Percentiles rank a stretch among this genome's conserved stretches.
These are phyloP conservation scores for Stellera chamaejasme DNA, from an alignment of 345 rosid species.

Conservation along the genomic window DNA sequence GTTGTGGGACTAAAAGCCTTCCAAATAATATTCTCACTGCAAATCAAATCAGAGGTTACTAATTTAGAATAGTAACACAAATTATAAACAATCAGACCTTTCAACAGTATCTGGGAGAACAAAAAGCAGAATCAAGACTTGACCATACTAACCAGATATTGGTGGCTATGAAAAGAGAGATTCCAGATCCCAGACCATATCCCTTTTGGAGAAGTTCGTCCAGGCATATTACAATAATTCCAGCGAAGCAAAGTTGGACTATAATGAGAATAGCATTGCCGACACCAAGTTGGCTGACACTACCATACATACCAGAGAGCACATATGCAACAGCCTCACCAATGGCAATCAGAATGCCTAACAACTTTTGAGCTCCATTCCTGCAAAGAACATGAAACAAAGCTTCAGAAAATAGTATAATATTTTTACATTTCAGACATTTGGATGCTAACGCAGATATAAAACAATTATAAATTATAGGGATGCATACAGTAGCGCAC, in stretches of 20 bases:
- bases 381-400: constrained; percentile 19
- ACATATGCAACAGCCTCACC: constrained; percentile 63
- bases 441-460: background rate
- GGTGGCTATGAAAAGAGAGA: constrained; percentile 64
- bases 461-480: background rate
- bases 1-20: constrained; percentile 73
- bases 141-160: constrained; percentile 45
- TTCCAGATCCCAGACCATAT: constrained; percentile 61
- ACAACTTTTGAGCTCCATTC: constrained; percentile 62
- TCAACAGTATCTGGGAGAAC: no score
- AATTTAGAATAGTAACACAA: background rate
- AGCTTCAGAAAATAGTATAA: background rate
- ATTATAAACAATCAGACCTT: no score
- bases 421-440: no score
- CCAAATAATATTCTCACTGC: constrained; percentile 72
- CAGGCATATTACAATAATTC: constrained; percentile 53
- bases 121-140: background rate
- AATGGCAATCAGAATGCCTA: constrained; percentile 58
- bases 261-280: constrained; percentile 52
- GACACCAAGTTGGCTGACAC: constrained; percentile 52
- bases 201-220: constrained; percentile 66
- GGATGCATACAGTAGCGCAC: constrained; percentile 49
- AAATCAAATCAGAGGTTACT: background rate
- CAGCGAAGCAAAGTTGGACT: constrained; percentile 40
- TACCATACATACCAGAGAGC: constrained; percentile 63